Evolutionary conservation across 495 filamentous ascomycete genomes (phyloP), one percentile per base, ranked within the genome.

Genomic region (Aspergillus wentii): DNA sequence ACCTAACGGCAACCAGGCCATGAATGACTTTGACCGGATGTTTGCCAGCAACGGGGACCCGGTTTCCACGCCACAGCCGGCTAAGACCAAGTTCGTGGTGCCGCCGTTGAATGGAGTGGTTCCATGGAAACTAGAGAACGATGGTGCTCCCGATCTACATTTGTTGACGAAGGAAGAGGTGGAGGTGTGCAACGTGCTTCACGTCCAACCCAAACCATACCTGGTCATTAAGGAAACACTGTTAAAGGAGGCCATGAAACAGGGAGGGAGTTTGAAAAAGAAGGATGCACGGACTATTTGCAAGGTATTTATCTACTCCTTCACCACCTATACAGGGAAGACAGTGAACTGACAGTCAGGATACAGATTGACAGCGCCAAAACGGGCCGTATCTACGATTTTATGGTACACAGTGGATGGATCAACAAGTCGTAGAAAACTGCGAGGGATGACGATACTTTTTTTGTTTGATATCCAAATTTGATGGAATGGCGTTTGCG

Each of bases 331-430:
- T n/a, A n/a, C n/a, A n/a, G n/a, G n/a, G n/a, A n/a, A n/a, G n/a
- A n/a, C n/a, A n/a, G n/a, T n/a, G n/a, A n/a, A n/a, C n/a, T n/a
- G n/a, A n/a, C n/a, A n/a, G n/a, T n/a, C n/a, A n/a, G n/a, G 18
- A 16, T 16, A 21, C 31, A 80, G 75, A 79, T 86, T 44, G 81
- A 86, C 59, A 62, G 64, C 17, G 74, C 74, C 13, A 88, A 85
- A 52, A 66, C 71, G 6, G 70, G 72, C 28, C 76, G 84, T 45
- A 79, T 97, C 30, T 95, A 88, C 56, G 92, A 97, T 51, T 98
- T 97, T 59, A 90, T 95, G 66, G 85, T 92, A 20, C 82, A 88
- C 52, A 82, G 79, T 29, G 92, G 92, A 7, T 97, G 92, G 92
- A 85, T 96, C 39, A 80, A 75, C 20, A 94, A 90, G 66, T 72